Evolutionary conservation across 495 filamentous ascomycete species (phyloP), one percentile per base, ranked within the genome.

Genomic region (Xylaria flabelliformis): DNA sequence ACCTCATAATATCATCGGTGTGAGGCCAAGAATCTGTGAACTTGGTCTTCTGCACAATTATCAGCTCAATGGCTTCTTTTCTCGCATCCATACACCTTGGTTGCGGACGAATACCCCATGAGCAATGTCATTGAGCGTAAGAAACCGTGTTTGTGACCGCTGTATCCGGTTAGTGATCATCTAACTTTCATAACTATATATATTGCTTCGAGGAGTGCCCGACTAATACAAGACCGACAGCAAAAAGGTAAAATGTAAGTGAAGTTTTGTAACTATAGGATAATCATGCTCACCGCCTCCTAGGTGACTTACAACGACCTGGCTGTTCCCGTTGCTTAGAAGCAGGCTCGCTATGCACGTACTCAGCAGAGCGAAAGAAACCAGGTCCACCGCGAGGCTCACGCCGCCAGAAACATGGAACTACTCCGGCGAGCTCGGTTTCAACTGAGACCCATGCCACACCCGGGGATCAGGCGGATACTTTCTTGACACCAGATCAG

Each of bases 171-270:
- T 9, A 29, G 73, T 71, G 24, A 39, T 26, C 32, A 36, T 8
- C 39, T 17, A 48, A 34, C 5, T 7, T 26, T 66, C 41, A 26
- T 15, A 17, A 15, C 4, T 56, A n/a, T 64, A 65, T 64, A 72
- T 44, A 15, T 21, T 3, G 46, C 21, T 41, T 41, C 29, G n/a
- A 53, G 64, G 12, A 41, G 19, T 41, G 8, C 17, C 36, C 50
- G 36, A 32, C 65, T 67, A 44, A 67, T 44, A 19, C 24, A 8
- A 4, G 4, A 29, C 36, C 5, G 4, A 32, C 15, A 76, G 75
- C 44, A 76, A 71, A 56, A 76, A 76, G 67, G 75, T 76, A 36
- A 76, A 76, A 71, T 76, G 75, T 76, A 56, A 56, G 65, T 44
- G 6, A 56, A 26, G 32, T 15, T 21, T 4, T 17, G 19, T 21